These are phyloP conservation scores for Plantago coronopus DNA, from an alignment of 305 asterid genomes.

Conservation along the genomic window DNA sequence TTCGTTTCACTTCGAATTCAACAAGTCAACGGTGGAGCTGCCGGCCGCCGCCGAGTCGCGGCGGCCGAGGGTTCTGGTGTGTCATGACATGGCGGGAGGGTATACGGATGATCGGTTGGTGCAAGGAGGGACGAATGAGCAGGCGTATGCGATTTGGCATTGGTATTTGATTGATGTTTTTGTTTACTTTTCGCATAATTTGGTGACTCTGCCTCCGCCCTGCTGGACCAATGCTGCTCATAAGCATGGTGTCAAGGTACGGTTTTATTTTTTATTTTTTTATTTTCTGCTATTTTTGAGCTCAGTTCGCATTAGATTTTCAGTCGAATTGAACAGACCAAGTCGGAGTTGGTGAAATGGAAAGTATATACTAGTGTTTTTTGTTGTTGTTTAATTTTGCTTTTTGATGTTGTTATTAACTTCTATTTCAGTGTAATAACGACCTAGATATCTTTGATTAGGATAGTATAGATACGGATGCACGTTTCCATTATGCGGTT, in stretches of 20 bases:
- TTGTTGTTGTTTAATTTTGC: no score
- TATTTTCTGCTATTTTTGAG: no score
- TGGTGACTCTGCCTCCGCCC: slow-evolving; percentile 96
- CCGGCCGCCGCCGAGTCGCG: slow-evolving; percentile 37
- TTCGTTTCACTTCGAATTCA: slow-evolving; percentile 80
- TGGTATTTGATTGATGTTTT: slow-evolving; percentile 94
- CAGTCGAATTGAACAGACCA: no score
- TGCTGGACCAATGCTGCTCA: slow-evolving; percentile 88
- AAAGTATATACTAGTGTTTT: no score
- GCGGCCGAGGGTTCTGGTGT: slow-evolving; percentile 71
- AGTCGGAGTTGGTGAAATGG: no score
- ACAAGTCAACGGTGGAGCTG: slow-evolving; percentile 49
- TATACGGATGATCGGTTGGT: slow-evolving; percentile 71
- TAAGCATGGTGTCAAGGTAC: slow-evolving; percentile 86
- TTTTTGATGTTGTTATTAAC: no score
- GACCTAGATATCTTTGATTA: no score
- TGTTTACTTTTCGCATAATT: slow-evolving; percentile 77
- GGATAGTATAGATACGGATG: no score
- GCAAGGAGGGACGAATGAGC: slow-evolving; percentile 74
- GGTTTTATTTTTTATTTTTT: neutral
- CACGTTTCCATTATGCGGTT: neutral
- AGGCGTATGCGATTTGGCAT: slow-evolving; percentile 84
- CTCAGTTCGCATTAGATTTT: no score
- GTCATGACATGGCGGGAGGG: slow-evolving; percentile 94
- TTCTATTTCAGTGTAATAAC: no score